Percentiles rank a stretch among this genome's conserved stretches.
Conservation (phyloP, 495 filamentous ascomycete genomes). For the Pseudomonodictys pantanalensis region DNA sequence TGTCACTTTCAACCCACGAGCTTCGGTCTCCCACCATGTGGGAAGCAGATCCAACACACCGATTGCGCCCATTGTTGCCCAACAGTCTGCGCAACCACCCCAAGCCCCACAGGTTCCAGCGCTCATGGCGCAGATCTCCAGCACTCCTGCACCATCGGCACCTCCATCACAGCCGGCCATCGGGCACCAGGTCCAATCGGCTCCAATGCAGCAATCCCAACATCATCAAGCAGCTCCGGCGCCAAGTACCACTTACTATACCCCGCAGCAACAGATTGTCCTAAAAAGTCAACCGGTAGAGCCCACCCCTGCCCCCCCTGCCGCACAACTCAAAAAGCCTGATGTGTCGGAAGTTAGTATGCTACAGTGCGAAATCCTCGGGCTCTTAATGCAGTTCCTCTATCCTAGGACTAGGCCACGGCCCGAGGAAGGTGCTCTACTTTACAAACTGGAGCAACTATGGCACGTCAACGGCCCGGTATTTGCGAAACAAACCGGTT, state of each 20-base stretch:
- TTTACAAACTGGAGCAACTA: slow-evolving; percentile 8
- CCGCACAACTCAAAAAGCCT: not conserved
- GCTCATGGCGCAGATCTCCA: not conserved
- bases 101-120: not conserved
- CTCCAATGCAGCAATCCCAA: too few species aligned
- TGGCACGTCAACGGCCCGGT: slow-evolving; percentile 1
- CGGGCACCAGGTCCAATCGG: too few species aligned
- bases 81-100: not conserved
- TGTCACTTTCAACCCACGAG: not conserved
- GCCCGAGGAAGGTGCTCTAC: slow-evolving; percentile 1
- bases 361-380: slow-evolving; percentile 18
- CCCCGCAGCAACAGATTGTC: not conserved
- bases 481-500: not conserved
- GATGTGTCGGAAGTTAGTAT: slow-evolving; percentile 1
- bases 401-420: not conserved
- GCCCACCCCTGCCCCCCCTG: not conserved
- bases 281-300: slow-evolving; percentile 2
- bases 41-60: not conserved
- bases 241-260: too few species aligned
- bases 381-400: slow-evolving; percentile 8
- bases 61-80: not conserved
- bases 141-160: too few species aligned
- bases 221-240: too few species aligned
- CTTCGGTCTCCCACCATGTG: not conserved
- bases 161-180: too few species aligned